Evolutionary conservation across 441 rosid genomes (phyloP).

Genomic region (Omphalea diandra): DNA sequence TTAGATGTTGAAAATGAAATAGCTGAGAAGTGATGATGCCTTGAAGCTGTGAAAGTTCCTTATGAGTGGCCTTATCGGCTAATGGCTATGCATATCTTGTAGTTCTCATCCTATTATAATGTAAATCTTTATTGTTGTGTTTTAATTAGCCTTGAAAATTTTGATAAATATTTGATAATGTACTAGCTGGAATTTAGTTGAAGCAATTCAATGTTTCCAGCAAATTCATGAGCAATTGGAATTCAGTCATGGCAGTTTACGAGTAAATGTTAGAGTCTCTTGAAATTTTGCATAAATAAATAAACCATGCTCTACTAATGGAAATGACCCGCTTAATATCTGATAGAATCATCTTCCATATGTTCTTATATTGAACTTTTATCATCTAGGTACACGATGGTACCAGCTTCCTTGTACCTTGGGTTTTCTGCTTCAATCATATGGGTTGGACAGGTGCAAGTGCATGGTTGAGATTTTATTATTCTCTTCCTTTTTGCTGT

Average conservation of each 20-base stretch:
- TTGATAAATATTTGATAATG: not conserved
- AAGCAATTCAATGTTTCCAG: not conserved
- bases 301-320: not conserved
- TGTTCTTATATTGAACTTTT: constrained; percentile 8
- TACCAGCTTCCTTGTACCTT: constrained; percentile 81
- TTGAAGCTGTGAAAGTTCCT: not conserved
- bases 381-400: constrained; percentile 72
- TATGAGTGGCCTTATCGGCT: not conserved
- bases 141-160: not conserved
- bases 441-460: constrained; percentile 91
- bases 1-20: not conserved
- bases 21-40: not conserved
- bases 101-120: not conserved
- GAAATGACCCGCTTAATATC: not conserved
- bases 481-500: not conserved
- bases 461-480: constrained; percentile 20
- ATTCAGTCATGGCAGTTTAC: not conserved
- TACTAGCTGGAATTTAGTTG: not conserved
- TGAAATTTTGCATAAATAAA: too few relatives aligned
- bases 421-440: constrained; percentile 90
- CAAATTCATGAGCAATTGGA: not conserved
- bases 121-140: not conserved
- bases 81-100: not conserved
- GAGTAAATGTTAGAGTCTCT: not conserved
- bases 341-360: constrained; percentile 1